Base-by-base conservation (phyloP, 176 grass and related monocot genomes). In the Olyra latifolia region DNA sequence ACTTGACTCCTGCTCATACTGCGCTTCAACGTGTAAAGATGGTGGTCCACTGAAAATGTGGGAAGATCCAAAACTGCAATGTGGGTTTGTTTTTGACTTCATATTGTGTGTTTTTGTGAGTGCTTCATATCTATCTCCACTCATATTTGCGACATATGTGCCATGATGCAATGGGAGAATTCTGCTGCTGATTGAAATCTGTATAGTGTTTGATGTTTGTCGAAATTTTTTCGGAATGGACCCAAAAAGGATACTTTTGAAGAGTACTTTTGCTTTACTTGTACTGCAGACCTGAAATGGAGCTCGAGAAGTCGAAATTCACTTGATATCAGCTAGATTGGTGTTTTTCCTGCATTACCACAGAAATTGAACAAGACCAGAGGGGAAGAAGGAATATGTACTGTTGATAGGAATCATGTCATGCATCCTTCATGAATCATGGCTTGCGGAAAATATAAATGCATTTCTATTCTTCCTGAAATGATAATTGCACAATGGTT, bases 41-140 rank as follows among this genome's bases (percentile, higher is more conserved):
- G 23, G 8, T 74, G 75, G 50, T 32, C 44, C 23, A 35, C 16
- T 20, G 20, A 43, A 68, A 62, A 52, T 41, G 23, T 16, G 20
- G 43, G 50, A 50, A 55, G 53, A 58, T 85, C 35, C 47, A 30
- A 58, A 80, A 10, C 56, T 76, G 57, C 82, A 76, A 85, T 82
- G 22, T 58, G 15, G 13, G 56, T 85, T 85, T 85, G 27, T 71
- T 83, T 64, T 47, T 53, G 32, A 54, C 53, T 69, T 89, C 55
- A 70, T 84, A 14, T 89, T 81, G 71, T 82, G 56, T 56, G 19
- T 67, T 62, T 75, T 47, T 89, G 12, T 69, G 41, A 0, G 20
- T 28, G 75, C 35, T 38, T 54, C 9, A 20, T 57, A 46, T 59
- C 32, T n/a, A n/a, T 4, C 22, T 77, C 44, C 9, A 30, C 55